Base-by-base conservation (phyloP, 768 basidiomycete species). In the Cantharellus anzutake region DNA sequence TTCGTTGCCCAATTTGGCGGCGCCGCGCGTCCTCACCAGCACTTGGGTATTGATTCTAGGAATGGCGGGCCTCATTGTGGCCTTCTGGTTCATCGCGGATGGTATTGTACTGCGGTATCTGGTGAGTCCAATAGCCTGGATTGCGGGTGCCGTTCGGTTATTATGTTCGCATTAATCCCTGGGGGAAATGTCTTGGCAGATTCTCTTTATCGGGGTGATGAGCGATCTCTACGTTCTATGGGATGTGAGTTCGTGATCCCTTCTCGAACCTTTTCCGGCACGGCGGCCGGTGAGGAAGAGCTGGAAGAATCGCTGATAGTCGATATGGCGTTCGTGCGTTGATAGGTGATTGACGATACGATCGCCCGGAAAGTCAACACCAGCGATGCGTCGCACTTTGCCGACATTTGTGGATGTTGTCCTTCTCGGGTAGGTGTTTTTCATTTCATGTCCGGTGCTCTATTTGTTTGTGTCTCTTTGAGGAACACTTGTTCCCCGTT, bases 311-410 rank as follows among this genome's bases (percentile, higher is more conserved):
- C 20, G 20, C 20, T 29, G 20, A 29, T 29, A 29, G 20, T 29
- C 20, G 20, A 29, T 29, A 29, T 29, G 20, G 20, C 20, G 20
- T 29, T 29, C 20, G 20, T 29, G 20, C 20, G 20, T 29, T 65
- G 29, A 11, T 37, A 55, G 52, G 35, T 55, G 11, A 66, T 60
- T 84, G 90, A 89, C 68, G 88, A 91, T 65, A 91, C 88, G 5
- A 79, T 90, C 56, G 78, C 82, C 2, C 76, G 87, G 52, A 89
- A 89, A 69, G 58, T 86, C 62, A 91, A 92, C 64, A 76, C 78
- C n/a, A 87, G 85, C 16, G 91, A 94, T 66, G 91, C 91, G 0
- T 82, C 83, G 2, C 81, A 81, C 4, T 94, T 91, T 65, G 86
- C 91, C 2, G 73, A 81, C 16, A 80, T 88, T 53, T 92, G 85